Evolutionary conservation across 2,329 filamentous ascomycete species (phyloP), one percentile per base, ranked within the genome.

Genomic region (Trichoderma sp.): DNA sequence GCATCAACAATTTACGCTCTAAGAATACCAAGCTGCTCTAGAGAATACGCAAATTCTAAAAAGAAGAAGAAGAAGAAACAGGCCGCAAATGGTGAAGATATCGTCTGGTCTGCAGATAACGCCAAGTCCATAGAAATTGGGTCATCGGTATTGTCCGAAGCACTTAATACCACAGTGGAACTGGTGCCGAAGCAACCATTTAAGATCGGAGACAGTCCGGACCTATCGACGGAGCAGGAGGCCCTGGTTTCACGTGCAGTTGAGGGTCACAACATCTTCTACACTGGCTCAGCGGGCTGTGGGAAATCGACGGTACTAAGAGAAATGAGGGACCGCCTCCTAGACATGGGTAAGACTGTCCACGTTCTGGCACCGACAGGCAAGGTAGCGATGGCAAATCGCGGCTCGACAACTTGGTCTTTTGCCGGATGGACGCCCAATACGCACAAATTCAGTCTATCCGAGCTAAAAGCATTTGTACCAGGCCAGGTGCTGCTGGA

Each of bases 331-430:
- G 28, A 61, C 26, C 73, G 24, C 32, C 71, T 79, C 1, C 4
- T 47, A 15, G 28, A 2, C 0, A 53, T 3, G 9, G 62, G 32
- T 0, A 61, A 79, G 47, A 75, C 24, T 0, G 87, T 91, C 4
- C 75, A 83, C 3, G 84, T 91, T 34, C 74, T 90, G 2, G 88
- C 90, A 0, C 89, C 90, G 0, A 91, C 89, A 0, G 89, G 89
- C 3, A 84, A 84, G 8, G 87, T 89, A 0, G 89, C 89, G 0
- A 79, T 90, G 1, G 83, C 88, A 32, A 84, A 91, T 36, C 81
- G 83, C 2, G 89, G 90, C 3, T 80, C 77, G 2, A 91, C 90
- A 0, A 87, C 86, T 0, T 89, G 84, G 82, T 83, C 83, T 0
- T 92, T 85, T 72, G 87, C 87, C 8, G 87, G 89, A 0, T 89